Base-by-base conservation (phyloP, 495 filamentous ascomycete genomes). In the Bryoglossum gracile region DNA sequence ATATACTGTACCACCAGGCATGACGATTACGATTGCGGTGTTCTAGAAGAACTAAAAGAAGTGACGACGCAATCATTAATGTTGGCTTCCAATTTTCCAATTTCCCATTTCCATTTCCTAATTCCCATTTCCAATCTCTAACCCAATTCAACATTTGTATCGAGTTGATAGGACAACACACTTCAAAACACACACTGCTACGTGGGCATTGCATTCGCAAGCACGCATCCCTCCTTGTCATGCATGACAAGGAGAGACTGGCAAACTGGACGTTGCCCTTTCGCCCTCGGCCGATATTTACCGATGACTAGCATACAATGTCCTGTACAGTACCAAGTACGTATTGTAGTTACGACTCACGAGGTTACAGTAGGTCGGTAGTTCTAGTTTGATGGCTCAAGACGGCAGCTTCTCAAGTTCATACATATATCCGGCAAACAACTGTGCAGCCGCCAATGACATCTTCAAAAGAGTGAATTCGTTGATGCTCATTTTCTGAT, bases 131-230 rank as follows among this genome's bases (percentile, higher is more conserved):
- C n/a, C n/a, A n/a, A n/a, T n/a, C n/a, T n/a, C n/a, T n/a, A n/a
- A n/a, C n/a, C n/a, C n/a, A n/a, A n/a, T n/a, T n/a, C n/a, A n/a
- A n/a, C n/a, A n/a, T n/a, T 13, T 13, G 26, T 5, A 19, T n/a
- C 4, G 24, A 30, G 41, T 23, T 16, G 32, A 24, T 35, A 24
- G 41, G 43, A 39, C 49, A 17, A 25, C 48, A 22, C 37, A 30
- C 6, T 13, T 5, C 26, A 30, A 23, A 41, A 51, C 46, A 46
- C 43, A 41, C n/a, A 8, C 42, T 41, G n/a, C 40, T 46, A 53
- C 50, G 50, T 47, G 50, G 50, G 40, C 43, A 38, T 39, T 44
- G 40, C 43, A 38, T 39, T 44, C 25, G 38, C 38, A 45, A 37
- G 47, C 36, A 13, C 11, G 25, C 10, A 37, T 13, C 34, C 43